Base-by-base conservation (phyloP, 163 green algal genomes). In the Coccomyxa subellipsoidea region DNA sequence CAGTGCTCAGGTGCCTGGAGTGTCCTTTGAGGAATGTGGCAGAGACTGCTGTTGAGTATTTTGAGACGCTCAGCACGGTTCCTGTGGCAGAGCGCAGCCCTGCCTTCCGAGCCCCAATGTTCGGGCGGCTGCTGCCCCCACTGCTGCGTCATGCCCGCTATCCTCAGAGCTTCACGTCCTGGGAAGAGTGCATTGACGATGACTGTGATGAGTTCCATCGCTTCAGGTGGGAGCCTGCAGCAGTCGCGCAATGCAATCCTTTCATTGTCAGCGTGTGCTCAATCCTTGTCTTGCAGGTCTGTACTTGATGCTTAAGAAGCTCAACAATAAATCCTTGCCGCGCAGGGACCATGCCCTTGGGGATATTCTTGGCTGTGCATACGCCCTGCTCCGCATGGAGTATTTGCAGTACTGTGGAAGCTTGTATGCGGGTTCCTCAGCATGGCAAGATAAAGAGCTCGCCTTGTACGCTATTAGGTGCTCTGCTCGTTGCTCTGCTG, bases 151-250 rank as follows among this genome's bases (percentile, higher is more conserved):
- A 90, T 36, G 79, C 80, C 23, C 54, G 84, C 32, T 88, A 80
- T 54, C 87, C 87, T 9, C 27, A 69, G 4, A 38, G 69, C 76
- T 89, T 90, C 38, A 81, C 66, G n/a, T 80, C 29, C 66, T 89
- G 85, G 85, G 53, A 80, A 7, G 83, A 86, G 29, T 83, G 82
- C 36, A 37, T 71, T 25, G 83, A 86, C 32, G 80, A 86, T 79
- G 87, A 91, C 36, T 59, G 87, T n/a, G 88, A 91, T 2, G 72
- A 59, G 12, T 91, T 91, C 54, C 25, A 38, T 0, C 37, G 86
- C 2, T 82, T 91, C 31, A 81, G 88, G 85, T 87, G 7, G 37
- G 76, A 29, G 31, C 76, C 32, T 54, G 32, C 27, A 71, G 76
- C 39, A 80, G n/a, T n/a, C n/a, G n/a, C n/a, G n/a, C n/a, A n/a